Conservation (phyloP, 2,329 filamentous ascomycete genomes). For the Colletotrichum godetiae region DNA sequence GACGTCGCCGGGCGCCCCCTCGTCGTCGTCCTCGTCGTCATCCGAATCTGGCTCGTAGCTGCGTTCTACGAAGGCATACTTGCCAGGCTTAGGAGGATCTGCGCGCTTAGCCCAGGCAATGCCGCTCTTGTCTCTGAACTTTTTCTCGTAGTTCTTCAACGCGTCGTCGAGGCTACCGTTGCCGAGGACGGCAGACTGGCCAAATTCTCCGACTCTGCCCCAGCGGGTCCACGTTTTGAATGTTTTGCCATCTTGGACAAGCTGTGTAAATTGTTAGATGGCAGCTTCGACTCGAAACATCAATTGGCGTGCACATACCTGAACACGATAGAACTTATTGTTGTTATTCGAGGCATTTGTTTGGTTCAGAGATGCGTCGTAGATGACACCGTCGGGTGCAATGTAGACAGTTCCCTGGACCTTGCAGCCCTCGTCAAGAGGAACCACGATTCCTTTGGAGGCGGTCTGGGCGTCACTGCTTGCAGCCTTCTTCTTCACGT, state of each 20-base stretch:
- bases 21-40: conserved; percentile 50
- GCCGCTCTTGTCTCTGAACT: conserved; percentile 73
- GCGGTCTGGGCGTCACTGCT: conserved; percentile 57
- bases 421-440: conserved; percentile 60
- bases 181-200: conserved; percentile 59
- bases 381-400: conserved; percentile 74
- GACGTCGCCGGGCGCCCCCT: conserved; percentile 37
- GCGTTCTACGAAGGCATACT: conserved; percentile 85
- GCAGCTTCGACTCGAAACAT: conserved; percentile 10
- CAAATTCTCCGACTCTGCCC: conserved; percentile 78
- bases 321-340: conserved; percentile 86
- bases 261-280: conserved; percentile 9
- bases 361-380: conserved; percentile 83
- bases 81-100: conserved; percentile 69
- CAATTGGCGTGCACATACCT: conserved; percentile 56
- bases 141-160: conserved; percentile 65
- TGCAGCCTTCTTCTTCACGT: conserved; percentile 44
- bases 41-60: conserved; percentile 78
- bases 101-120: conserved; percentile 64
- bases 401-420: conserved; percentile 69
- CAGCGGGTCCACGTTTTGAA: conserved; percentile 80
- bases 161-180: conserved; percentile 55
- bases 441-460: conserved; percentile 57
- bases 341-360: conserved; percentile 78
- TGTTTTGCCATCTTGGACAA: conserved; percentile 25